phyloP scores from a whole-genome alignment of 148 eudicot genomes.

The Talinum fruticosum region DNA sequence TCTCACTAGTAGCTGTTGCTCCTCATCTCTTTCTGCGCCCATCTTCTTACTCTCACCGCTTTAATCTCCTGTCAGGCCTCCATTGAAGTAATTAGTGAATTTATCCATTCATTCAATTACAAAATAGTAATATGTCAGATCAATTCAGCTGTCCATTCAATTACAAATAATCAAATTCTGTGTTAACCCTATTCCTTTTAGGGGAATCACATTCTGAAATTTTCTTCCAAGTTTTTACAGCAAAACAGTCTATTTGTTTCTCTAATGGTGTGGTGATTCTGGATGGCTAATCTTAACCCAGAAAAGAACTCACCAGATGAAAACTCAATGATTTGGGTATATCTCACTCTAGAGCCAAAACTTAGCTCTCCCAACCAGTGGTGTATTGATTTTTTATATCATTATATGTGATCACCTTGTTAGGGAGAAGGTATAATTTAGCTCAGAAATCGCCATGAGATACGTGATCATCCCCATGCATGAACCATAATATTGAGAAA shows the following conservation, averaged over 20 bases:
- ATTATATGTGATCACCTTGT: not conserved
- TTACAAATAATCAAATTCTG: not conserved
- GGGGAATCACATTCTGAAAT: not conserved
- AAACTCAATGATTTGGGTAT: not conserved
- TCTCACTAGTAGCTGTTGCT: not conserved
- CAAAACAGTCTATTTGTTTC: not conserved
- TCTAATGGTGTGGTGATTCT: not conserved
- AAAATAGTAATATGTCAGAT: not conserved
- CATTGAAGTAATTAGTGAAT: not conserved
- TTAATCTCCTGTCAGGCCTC: too few species aligned
- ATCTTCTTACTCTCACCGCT: not conserved
- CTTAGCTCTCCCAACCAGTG: too few species aligned
- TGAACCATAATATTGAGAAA: not conserved
- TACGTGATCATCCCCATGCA: not conserved
- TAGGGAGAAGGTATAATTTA: not conserved
- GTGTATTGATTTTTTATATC: too few species aligned
- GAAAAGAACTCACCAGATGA: not conserved
- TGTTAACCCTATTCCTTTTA: not conserved
- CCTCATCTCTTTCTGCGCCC: not conserved
- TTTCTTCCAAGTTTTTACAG: not conserved
- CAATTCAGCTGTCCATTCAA: too few species aligned
- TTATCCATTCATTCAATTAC: not conserved
- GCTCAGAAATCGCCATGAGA: not conserved
- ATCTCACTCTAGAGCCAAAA: too few species aligned
- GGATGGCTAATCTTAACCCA: not conserved